A percentile compares a stretch with the other conserved stretches of the same genome.
phyloP scores from a whole-genome alignment of 2,329 filamentous ascomycete genomes.

The Aspergillus sp. region DNA sequence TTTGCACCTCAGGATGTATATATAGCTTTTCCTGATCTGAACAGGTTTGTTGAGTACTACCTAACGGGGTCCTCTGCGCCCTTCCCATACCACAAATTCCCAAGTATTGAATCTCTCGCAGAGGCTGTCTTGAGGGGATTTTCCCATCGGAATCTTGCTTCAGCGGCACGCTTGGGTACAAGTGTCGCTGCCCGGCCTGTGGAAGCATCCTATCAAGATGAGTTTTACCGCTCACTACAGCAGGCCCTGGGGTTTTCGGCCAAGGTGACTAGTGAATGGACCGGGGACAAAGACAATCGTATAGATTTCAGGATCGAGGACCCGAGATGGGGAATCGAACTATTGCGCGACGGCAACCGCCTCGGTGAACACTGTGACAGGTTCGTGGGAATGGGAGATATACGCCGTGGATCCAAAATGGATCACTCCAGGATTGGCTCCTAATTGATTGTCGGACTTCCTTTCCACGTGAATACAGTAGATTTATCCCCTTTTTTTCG shows the following conservation, averaged over 20 bases:
- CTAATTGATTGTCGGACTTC: constrained; percentile 11
- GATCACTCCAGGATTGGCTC: constrained; percentile 10
- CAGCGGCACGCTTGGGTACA: constrained; percentile 1
- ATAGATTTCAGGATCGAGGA: constrained; percentile 10
- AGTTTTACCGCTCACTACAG: constrained; percentile 6
- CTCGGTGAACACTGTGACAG: constrained; percentile 8
- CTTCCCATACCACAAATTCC: constrained; percentile 7
- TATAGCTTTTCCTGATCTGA: neutral
- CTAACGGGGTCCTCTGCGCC: constrained; percentile 1
- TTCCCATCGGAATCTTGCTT: constrained; percentile 3
- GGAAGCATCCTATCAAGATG: constrained; percentile 8
- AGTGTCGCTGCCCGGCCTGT: neutral
- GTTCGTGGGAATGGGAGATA: constrained; percentile 8
- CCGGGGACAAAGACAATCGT: constrained; percentile 2
- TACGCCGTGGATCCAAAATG: constrained; percentile 7
- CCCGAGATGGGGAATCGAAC: constrained; percentile 11
- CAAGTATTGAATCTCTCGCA: constrained; percentile 3
- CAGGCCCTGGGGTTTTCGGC: constrained; percentile 1
- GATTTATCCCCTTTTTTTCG: neutral
- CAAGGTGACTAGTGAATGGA: constrained; percentile 9
- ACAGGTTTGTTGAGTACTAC: constrained; percentile 7
- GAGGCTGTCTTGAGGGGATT: constrained; percentile 4
- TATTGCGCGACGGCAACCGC: constrained; percentile 11
- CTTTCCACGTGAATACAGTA: constrained; percentile 1
- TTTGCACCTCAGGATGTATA: neutral